Percentiles rank a stretch among this genome's conserved stretches.
These are phyloP conservation scores for Neurospora tetraspora DNA, from an alignment of 495 filamentous ascomycete species.

Conservation along the genomic window DNA sequence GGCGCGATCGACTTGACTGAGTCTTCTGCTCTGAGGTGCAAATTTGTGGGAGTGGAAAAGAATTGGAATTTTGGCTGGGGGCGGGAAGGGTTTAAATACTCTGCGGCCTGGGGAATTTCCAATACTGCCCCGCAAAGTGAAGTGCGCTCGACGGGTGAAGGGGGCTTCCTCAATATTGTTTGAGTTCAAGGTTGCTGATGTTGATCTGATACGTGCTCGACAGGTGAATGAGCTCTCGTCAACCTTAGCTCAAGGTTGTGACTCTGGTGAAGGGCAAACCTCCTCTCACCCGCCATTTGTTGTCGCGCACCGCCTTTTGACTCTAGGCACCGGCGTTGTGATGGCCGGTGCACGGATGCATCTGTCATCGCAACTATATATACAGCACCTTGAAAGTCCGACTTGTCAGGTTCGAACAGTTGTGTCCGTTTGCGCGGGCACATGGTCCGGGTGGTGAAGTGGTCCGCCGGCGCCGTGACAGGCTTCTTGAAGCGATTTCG, in stretches of 20 bases:
- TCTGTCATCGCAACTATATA: background rate
- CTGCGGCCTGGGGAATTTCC: background rate
- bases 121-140: background rate
- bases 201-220: background rate
- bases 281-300: background rate
- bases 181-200: background rate
- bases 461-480: background rate
- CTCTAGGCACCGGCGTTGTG: background rate
- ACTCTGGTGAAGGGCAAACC: background rate
- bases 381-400: background rate
- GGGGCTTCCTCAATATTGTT: background rate
- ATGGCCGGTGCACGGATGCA: background rate
- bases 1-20: background rate
- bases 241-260: background rate
- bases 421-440: background rate
- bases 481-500: background rate
- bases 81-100: background rate
- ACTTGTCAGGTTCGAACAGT: background rate
- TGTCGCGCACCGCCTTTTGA: background rate
- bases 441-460: background rate
- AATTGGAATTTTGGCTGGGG: background rate
- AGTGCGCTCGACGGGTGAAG: background rate
- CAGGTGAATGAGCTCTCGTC: background rate
- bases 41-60: background rate
- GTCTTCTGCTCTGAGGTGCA: background rate